Conservation (phyloP, 345 rosid species). For the Hypericum perforatum region DNA sequence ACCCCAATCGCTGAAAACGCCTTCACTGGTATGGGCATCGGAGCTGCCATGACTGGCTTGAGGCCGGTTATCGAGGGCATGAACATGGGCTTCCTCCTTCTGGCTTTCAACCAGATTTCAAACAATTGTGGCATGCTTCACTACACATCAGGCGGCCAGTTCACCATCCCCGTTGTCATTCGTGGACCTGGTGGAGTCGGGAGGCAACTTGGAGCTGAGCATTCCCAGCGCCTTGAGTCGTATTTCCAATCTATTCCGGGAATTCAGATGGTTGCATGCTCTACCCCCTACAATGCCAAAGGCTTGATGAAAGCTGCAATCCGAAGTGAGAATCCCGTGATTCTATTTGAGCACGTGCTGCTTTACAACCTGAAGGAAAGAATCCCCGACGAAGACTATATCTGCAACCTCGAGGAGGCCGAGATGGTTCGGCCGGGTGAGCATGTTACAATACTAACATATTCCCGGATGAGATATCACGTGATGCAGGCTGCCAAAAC, state of each 20-base stretch:
- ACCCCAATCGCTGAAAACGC: slow-evolving; percentile 94
- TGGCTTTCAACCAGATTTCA: slow-evolving; percentile 96
- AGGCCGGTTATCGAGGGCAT: slow-evolving; percentile 87
- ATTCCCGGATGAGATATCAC: slow-evolving; percentile 93
- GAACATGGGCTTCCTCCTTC: slow-evolving; percentile 98
- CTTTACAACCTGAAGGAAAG: slow-evolving; percentile 96
- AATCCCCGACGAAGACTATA: slow-evolving; percentile 83
- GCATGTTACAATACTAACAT: slow-evolving; percentile 75
- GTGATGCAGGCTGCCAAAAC: slow-evolving; percentile 97
- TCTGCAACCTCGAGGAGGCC: slow-evolving; percentile 86
- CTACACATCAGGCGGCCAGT: slow-evolving; percentile 97
- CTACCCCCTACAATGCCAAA: slow-evolving; percentile 96
- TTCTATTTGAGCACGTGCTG: slow-evolving; percentile 88
- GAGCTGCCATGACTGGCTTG: slow-evolving; percentile 92
- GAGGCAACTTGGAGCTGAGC: slow-evolving; percentile 94
- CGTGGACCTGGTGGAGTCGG: slow-evolving; percentile 99
- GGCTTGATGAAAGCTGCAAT: slow-evolving; percentile 98
- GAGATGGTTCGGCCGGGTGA: slow-evolving; percentile 97
- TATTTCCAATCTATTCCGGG: slow-evolving; percentile 98
- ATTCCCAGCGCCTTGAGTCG: slow-evolving; percentile 90
- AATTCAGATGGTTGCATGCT: slow-evolving; percentile 98
- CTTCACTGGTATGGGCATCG: slow-evolving; percentile 94
- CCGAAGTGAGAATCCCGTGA: slow-evolving; percentile 95
- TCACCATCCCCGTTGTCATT: slow-evolving; percentile 72
- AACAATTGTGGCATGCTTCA: slow-evolving; percentile 99